phyloP scores from a whole-genome alignment of 139 green algal species.

The Zygnema circumcarinatum region DNA sequence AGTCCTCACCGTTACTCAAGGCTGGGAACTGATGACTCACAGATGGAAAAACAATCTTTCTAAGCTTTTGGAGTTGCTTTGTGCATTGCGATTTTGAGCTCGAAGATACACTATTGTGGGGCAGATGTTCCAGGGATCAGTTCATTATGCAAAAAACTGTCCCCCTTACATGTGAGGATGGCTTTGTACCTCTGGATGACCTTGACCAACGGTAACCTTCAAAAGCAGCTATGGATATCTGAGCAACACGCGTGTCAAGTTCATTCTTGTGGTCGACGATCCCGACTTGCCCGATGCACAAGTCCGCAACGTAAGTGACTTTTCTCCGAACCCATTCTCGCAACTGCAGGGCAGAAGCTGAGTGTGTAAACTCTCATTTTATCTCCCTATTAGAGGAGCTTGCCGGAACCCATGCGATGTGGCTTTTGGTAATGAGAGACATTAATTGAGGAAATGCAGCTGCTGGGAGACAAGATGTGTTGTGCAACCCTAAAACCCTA shows the following conservation, averaged over 20 bases:
- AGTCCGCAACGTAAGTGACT: conserved; percentile 48
- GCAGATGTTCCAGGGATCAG: background rate
- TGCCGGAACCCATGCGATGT: no score
- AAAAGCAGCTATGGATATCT: conserved; percentile 74
- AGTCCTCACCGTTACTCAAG: no score
- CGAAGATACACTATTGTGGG: no score
- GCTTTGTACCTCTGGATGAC: background rate
- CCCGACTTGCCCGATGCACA: conserved; percentile 68
- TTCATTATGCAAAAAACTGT: background rate
- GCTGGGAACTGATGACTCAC: no score
- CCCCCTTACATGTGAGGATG: background rate
- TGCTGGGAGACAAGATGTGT: background rate
- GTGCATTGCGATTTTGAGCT: no score
- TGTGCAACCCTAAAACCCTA: background rate
- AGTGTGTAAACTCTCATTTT: background rate
- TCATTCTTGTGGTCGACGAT: conserved; percentile 78
- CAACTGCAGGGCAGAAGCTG: background rate
- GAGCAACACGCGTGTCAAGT: conserved; percentile 81
- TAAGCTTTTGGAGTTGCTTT: no score
- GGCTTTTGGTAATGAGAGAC: background rate
- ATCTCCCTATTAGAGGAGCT: background rate
- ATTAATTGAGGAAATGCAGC: background rate
- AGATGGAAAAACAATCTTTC: no score
- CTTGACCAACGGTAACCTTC: background rate
- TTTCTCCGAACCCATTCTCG: background rate